A percentile compares a stretch with the other conserved stretches of the same genome.
phyloP scores from a whole-genome alignment of 1,139 yeast genomes.

The Diutina neorugosa region DNA sequence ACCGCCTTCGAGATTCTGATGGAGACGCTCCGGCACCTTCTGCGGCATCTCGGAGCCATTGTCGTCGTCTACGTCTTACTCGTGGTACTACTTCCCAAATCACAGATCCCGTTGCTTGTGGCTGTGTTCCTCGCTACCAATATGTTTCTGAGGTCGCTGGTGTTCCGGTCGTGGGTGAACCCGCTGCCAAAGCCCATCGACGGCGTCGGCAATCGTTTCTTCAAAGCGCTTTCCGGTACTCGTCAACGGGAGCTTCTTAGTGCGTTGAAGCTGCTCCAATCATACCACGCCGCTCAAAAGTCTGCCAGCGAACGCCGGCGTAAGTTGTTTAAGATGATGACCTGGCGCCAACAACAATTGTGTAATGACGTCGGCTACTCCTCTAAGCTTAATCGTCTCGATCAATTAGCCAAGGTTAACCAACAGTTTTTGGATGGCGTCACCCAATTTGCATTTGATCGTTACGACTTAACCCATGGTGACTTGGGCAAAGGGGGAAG shows the following conservation, averaged over 20 bases:
- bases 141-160: slow-evolving; percentile 17
- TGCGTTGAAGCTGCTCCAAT: slow-evolving; percentile 40
- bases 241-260: slow-evolving; percentile 24
- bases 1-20: not conserved
- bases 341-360: slow-evolving; percentile 42
- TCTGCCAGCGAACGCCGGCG: slow-evolving; percentile 35
- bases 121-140: slow-evolving; percentile 20
- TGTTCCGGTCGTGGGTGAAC: not conserved
- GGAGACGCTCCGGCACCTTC: not conserved
- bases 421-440: slow-evolving; percentile 32
- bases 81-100: slow-evolving; percentile 7
- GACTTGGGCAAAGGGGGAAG: slow-evolving; percentile 22
- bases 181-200: not conserved
- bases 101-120: slow-evolving; percentile 19
- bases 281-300: slow-evolving; percentile 28
- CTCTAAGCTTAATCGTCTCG: slow-evolving; percentile 36
- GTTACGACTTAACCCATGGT: slow-evolving; percentile 26
- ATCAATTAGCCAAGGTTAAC: slow-evolving; percentile 32
- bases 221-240: slow-evolving; percentile 5
- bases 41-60: not conserved
- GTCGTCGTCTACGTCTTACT: slow-evolving; percentile 10
- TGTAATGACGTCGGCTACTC: slow-evolving; percentile 45
- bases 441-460: slow-evolving; percentile 25
- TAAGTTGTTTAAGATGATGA: slow-evolving; percentile 33
- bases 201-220: not conserved